Evolutionary conservation across 257 asterid species (phyloP), one percentile per base, ranked within the genome.

Genomic region (Linderniella brevidens): DNA sequence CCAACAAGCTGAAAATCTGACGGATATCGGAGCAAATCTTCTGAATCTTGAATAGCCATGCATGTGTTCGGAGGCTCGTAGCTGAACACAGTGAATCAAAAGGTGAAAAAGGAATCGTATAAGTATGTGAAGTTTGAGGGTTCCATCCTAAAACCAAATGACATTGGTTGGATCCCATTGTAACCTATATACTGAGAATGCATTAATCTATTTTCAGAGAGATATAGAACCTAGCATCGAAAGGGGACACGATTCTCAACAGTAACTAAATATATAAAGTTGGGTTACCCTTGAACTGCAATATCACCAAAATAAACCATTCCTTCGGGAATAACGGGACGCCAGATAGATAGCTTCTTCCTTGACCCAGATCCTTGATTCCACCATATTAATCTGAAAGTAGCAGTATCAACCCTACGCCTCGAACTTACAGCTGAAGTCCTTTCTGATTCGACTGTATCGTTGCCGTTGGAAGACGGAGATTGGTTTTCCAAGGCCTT

Each of bases 301-400:
- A 88, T 77, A 64, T 88, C 98, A 58, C 98, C 96, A 35, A 88
- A 80, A 69, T 72, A 79, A 43, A 88, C 77, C 92, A 76, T 78
- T 68, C 93, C 94, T 61, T 78, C 80, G 36, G 93, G 76, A 39
- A 80, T 75, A 38, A 78, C 78, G 29, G 98, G 98, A 47, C 96
- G 98, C 98, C 98, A 88, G 45, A 88, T 68, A 19, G 98, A 88
- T 58, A 88, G 58, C 68, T 73, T 74, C 72, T 78, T 88, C 64
- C 98, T 79, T 49, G 93, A 78, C 56, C 85, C 85, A 58, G 87
- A 84, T 47, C 93, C 96, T 71, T 84, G 92, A 66, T 88, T 88
- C 93, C 87, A 88, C 98, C 98, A 88, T 58, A 88, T 71, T 68
- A 84, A 65, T 58, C 59, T 68, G 66, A 76, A 88, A 56, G 93